Base-by-base conservation (phyloP, 2,329 filamentous ascomycete genomes). In the Niveomyces coronatus region DNA sequence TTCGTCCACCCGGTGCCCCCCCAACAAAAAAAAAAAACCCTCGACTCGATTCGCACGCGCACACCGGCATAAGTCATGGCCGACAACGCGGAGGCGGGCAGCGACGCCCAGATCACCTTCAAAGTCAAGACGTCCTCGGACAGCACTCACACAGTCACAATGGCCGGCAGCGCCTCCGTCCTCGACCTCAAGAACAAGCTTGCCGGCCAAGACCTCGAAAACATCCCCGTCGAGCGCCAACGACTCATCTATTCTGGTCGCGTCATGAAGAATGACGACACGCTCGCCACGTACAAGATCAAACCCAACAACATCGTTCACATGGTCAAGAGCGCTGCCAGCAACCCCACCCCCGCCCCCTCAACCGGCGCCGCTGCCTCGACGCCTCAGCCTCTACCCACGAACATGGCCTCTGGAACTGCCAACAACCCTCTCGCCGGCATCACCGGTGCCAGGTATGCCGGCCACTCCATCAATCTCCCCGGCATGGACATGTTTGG, bases 91-190 rank as follows among this genome's bases (percentile, higher is more conserved):
- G 70, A 74, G 44, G 59, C 69, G 48, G 57, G 66, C 53, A 71
- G 76, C 52, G 85, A 88, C 54, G 66, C 79, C 53, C 79, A 88
- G 53, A 67, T 98, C 65, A 94, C 85, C 60, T 96, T 98, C 76
- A 91, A 87, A 66, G 81, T 98, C 63, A 98, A 96, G 70, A 85
- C 85, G n/a, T 88, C 86, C n/a, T 82, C 80, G 51, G 88, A 95
- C 56, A 79, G 76, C 57, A 86, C 83, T 60, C 88, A 86, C 56
- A 79, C 75, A 37, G 68, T 98, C 56, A 93, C 86, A 40, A 79
- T 96, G 54, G 63, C 82, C 41, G 73, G 82, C 47, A 74, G 76
- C 24, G 85, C 82, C 34, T 83, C 82, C 7, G 82, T 96, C 30
- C 70, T 76, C 41, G 87, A 95, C 44, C 74, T 98, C 51, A 98